Evolutionary conservation across 768 basidiomycete genomes (phyloP).

Genomic region (Mycena amicta): DNA sequence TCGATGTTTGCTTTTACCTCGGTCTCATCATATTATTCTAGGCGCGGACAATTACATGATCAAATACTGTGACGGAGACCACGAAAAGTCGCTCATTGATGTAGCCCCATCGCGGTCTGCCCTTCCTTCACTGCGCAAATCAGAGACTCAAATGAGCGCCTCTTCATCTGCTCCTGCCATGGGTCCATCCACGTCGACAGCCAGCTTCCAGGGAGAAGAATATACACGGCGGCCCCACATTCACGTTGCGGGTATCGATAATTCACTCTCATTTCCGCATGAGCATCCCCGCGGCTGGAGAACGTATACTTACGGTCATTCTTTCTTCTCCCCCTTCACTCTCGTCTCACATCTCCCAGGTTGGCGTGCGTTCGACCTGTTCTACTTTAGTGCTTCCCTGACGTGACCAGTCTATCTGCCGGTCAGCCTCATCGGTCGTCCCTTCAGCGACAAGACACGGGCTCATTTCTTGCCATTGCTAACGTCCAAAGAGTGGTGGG

Average conservation of each 20-base stretch:
- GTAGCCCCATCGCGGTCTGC: slow-evolving; percentile 75
- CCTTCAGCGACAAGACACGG: slow-evolving; percentile 82
- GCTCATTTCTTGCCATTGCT: slow-evolving; percentile 81
- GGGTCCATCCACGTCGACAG: slow-evolving; percentile 31
- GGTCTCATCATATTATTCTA: not conserved
- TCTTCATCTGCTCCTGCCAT: slow-evolving; percentile 42
- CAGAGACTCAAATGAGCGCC: slow-evolving; percentile 45
- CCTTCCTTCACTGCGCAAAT: slow-evolving; percentile 73
- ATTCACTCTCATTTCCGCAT: slow-evolving; percentile 89
- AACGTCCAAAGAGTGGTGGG: slow-evolving; percentile 89
- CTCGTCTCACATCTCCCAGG: no score
- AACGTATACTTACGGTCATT: slow-evolving; percentile 86
- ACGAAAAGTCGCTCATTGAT: slow-evolving; percentile 77
- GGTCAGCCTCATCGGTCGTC: slow-evolving; percentile 80
- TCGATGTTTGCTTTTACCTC: not conserved
- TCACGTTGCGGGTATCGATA: slow-evolving; percentile 89
- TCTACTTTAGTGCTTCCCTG: no score
- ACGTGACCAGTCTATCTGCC: slow-evolving; percentile 61
- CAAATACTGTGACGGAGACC: slow-evolving; percentile 82
- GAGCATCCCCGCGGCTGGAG: slow-evolving; percentile 82
- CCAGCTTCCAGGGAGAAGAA: slow-evolving; percentile 26
- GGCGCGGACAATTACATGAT: slow-evolving; percentile 89
- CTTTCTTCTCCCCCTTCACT: no score
- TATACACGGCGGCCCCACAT: slow-evolving; percentile 76
- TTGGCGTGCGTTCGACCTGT: no score